These are phyloP conservation scores for Phoma sp. DNA, from an alignment of 2,329 filamentous ascomycete species.

Conservation along the genomic window DNA sequence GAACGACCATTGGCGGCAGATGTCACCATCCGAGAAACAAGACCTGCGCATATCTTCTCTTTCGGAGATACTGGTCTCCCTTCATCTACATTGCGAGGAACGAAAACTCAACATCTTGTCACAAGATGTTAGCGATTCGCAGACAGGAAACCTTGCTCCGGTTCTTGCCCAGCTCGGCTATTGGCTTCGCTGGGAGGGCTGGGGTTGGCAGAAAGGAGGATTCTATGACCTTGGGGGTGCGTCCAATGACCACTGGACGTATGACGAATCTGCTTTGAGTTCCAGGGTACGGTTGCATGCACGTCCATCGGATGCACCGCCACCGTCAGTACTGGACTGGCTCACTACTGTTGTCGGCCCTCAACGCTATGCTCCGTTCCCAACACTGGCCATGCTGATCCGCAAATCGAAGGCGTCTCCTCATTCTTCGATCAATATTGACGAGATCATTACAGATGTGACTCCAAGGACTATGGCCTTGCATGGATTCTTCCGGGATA, in stretches of 20 bases:
- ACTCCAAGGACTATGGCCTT: conserved; percentile 70
- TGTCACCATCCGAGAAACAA: conserved; percentile 52
- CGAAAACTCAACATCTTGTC: conserved; percentile 76
- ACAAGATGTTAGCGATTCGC: conserved; percentile 55
- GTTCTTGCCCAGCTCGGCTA: conserved; percentile 79
- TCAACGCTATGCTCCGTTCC: conserved; percentile 43
- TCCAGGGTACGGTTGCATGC: conserved; percentile 36
- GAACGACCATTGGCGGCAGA: conserved; percentile 63
- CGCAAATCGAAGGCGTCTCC: conserved; percentile 48
- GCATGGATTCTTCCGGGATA: conserved; percentile 68
- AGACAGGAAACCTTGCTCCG: conserved; percentile 67
- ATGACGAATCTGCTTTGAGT: conserved; percentile 59
- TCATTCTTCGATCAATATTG: conserved; percentile 47
- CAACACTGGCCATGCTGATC: conserved; percentile 47
- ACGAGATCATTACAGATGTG: conserved; percentile 41
- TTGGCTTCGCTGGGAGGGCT: conserved; percentile 79
- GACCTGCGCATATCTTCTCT: conserved; percentile 61
- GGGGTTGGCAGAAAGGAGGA: conserved; percentile 60
- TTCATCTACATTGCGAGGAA: conserved; percentile 91
- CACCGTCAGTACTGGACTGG: conserved; percentile 67
- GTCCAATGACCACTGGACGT: conserved; percentile 61
- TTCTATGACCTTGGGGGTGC: conserved; percentile 69
- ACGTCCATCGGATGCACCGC: conserved; percentile 56
- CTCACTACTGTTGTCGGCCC: conserved; percentile 43
- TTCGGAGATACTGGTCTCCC: conserved; percentile 72